Evolutionary conservation across 1,139 yeast genomes (phyloP), one percentile per base, ranked within the genome.

Genomic region (Yarrowia galli): DNA sequence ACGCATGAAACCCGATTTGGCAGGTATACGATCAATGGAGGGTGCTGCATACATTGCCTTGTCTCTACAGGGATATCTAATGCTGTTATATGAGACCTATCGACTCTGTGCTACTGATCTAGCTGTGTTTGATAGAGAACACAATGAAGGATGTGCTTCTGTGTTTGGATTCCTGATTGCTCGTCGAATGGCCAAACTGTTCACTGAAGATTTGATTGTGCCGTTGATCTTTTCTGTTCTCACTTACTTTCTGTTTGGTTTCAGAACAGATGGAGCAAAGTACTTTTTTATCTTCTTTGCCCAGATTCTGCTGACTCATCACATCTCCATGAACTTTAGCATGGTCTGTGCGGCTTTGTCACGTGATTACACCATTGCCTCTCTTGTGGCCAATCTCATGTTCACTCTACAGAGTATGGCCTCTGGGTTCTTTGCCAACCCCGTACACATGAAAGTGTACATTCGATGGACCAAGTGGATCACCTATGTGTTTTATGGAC

Each of bases 381-480:
- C 92, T 0, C 79, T 90, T 69, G 77, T 88, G 23, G 83, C 87
- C 43, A 90, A 89, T 73, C 75, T 87, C 65, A 83, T 87, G 69
- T 89, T 87, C 74, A 91, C 92, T 51, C 77, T 89, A 38, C 92
- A 90, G 74, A 87, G 91, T 66, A 85, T 89, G 81, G 91, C 92
- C 0, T 88, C 92, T 77, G 97, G 97, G 0, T 90, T 87, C 76
- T 91, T 89, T 73, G 90, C 88, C 23, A 91, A 89, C 76, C 86
- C 93, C 0, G 80, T 82, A 20, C 83, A 87, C 1, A 84, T 91
- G 88, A 97, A 97, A 0, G 96, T 90, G 4, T 91, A 91, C 74
- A 96, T 91, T 5, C 82, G 93, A 46, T 91, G 97, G 97, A 82
- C 88, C 7, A 89, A 88, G 74, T 91, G 90, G 76, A 77, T 87